phyloP scores from a whole-genome alignment of 768 basidiomycete species.

The Leucogyrophana mollusca region DNA sequence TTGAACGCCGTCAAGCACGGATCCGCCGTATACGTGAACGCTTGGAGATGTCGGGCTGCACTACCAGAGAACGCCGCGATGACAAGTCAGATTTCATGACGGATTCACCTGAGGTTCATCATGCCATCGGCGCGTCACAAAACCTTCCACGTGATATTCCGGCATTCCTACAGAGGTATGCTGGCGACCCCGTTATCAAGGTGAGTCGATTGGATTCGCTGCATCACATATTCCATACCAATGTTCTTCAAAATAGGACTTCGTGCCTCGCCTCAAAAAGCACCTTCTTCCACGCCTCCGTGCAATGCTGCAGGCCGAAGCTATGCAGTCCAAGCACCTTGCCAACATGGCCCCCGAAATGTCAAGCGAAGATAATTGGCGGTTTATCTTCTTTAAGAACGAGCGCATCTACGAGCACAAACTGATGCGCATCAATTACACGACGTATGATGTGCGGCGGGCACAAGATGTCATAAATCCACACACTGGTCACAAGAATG shows the following conservation, averaged over 20 bases:
- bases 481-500: constrained; percentile 7
- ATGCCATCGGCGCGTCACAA: constrained; percentile 14
- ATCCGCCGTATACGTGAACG: constrained; percentile 8
- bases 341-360: neutral
- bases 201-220: constrained; percentile 2
- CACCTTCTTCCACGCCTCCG: constrained; percentile 9
- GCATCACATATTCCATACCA: neutral
- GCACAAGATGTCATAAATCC: constrained; percentile 17
- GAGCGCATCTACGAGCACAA: constrained; percentile 22
- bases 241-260: constrained; percentile 3
- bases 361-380: constrained; percentile 11
- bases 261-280: constrained; percentile 5
- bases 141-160: neutral
- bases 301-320: neutral
- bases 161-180: constrained; percentile 3
- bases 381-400: constrained; percentile 8
- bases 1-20: constrained; percentile 1
- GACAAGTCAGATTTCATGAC: constrained; percentile 11
- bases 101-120: constrained; percentile 8
- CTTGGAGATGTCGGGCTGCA: too few relatives aligned
- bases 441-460: constrained; percentile 23
- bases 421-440: constrained; percentile 24
- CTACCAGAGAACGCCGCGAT: constrained; percentile 21
- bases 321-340: constrained; percentile 1
- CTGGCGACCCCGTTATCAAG: constrained; percentile 26